Evolutionary conservation across 495 filamentous ascomycete genomes (phyloP).

Genomic region (Astrothelium subdiscretum): DNA sequence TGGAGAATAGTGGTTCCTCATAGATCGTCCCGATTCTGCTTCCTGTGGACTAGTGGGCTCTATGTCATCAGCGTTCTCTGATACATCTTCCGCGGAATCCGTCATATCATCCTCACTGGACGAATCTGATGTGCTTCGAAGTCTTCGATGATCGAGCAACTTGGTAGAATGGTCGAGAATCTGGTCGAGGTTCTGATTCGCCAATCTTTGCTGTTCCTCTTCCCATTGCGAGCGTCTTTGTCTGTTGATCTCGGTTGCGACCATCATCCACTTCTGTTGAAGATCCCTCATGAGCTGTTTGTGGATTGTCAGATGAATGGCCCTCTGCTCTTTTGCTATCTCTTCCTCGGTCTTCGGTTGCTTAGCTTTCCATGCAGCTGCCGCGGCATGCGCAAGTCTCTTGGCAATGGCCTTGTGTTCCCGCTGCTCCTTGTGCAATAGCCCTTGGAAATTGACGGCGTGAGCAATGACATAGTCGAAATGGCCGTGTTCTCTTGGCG

Average conservation of each 20-base stretch:
- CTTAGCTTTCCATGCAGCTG: conserved; percentile 47
- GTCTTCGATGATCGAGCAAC: conserved; percentile 38
- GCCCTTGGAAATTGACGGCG: conserved; percentile 63
- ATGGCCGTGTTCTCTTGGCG: conserved; percentile 68
- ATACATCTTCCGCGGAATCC: conserved; percentile 30
- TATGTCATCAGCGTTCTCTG: conserved; percentile 21
- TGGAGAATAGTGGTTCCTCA: background rate
- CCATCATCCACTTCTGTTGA: conserved; percentile 65
- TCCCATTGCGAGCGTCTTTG: conserved; percentile 66
- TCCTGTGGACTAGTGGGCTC: conserved; percentile 10
- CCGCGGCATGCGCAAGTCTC: conserved; percentile 39
- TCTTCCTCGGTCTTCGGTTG: conserved; percentile 64
- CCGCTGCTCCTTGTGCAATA: conserved; percentile 65
- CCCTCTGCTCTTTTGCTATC: conserved; percentile 43
- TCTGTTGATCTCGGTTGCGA: conserved; percentile 62
- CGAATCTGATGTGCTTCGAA: conserved; percentile 23
- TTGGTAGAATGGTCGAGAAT: conserved; percentile 62
- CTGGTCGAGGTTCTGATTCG: conserved; percentile 71
- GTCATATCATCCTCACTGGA: conserved; percentile 13
- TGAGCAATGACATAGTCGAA: conserved; percentile 75
- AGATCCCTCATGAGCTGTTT: conserved; percentile 60
- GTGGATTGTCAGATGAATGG: conserved; percentile 34
- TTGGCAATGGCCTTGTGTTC: conserved; percentile 60
- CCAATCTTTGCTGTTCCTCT: conserved; percentile 67
- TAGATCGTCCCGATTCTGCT: background rate